A percentile compares a stretch with the other conserved stretches of the same genome.
These are phyloP conservation scores for Termitomyces sp. DNA, from an alignment of 768 basidiomycete species.

Conservation along the genomic window DNA sequence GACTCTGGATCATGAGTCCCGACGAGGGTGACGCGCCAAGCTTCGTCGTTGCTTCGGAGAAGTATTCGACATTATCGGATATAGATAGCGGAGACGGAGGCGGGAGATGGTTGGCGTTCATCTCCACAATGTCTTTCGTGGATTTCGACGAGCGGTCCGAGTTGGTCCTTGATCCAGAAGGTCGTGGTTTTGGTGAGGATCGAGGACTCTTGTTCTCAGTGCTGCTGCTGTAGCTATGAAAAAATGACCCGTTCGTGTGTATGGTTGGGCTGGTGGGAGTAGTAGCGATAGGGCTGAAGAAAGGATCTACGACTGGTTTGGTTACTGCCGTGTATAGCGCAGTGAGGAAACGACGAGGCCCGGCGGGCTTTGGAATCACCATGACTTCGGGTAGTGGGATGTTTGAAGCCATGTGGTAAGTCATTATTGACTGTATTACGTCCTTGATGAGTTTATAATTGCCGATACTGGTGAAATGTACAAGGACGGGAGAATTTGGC, in stretches of 20 bases:
- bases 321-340: constrained; percentile 87
- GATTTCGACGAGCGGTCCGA: constrained; percentile 64
- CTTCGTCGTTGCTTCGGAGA: constrained; percentile 61
- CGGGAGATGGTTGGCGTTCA: constrained; percentile 24
- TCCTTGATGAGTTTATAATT: constrained; percentile 91
- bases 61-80: constrained; percentile 75
- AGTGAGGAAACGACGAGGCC: constrained; percentile 89
- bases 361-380: constrained; percentile 96
- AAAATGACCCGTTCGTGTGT: constrained; percentile 33
- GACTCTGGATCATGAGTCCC: constrained; percentile 86
- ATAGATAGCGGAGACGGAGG: constrained; percentile 34
- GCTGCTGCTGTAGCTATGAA: constrained; percentile 30
- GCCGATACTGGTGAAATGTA: constrained; percentile 88
- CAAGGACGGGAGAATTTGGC: constrained; percentile 47
- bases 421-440: constrained; percentile 64
- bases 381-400: constrained; percentile 79
- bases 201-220: constrained; percentile 25
- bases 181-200: constrained; percentile 42
- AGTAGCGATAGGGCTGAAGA: constrained; percentile 92
- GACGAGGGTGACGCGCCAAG: constrained; percentile 76
- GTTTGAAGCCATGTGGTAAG: constrained; percentile 37
- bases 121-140: constrained; percentile 22
- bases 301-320: constrained; percentile 84
- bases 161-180: constrained; percentile 47
- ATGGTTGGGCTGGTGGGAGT: constrained; percentile 78